A percentile compares a stretch with the other conserved stretches of the same genome.
Conservation (phyloP, 768 basidiomycete species). For the Tricholomella constricta region DNA sequence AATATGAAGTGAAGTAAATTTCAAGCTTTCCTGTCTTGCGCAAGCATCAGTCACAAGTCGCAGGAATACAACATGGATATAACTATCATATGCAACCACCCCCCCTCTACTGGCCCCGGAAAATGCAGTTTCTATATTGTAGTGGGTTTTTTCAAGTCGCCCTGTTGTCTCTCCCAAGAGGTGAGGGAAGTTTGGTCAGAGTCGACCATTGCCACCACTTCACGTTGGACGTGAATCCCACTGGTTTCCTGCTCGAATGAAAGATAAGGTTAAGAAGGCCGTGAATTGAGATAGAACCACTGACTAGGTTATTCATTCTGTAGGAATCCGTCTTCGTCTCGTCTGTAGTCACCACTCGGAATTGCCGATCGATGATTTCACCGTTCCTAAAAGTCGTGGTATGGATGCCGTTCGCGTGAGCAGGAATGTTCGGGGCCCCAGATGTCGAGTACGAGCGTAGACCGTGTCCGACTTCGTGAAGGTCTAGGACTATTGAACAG, state of each 20-base stretch:
- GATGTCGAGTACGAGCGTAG: constrained; percentile 8
- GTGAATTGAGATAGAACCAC: background rate
- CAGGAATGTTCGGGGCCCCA: background rate
- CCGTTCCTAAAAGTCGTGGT: constrained; percentile 16
- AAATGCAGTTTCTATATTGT: background rate
- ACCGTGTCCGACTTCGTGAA: constrained; percentile 11
- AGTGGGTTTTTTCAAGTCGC: constrained; percentile 4
- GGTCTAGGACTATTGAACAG: constrained; percentile 14
- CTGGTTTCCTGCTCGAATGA: constrained; percentile 6
- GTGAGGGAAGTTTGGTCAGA: constrained; percentile 12
- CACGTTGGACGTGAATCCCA: constrained; percentile 17
- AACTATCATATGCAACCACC: too few relatives aligned
- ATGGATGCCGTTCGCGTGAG: constrained; percentile 12
- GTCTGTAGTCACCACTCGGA: constrained; percentile 7
- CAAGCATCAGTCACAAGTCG: too few relatives aligned
- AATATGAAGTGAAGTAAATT: too few relatives aligned
- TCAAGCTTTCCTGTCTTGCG: too few relatives aligned
- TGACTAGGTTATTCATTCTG: constrained; percentile 15
- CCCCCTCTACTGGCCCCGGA: background rate
- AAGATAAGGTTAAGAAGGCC: background rate
- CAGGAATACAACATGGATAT: too few relatives aligned
- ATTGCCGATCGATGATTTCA: constrained; percentile 15
- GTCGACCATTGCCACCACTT: constrained; percentile 17
- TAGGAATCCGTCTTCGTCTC: constrained; percentile 15
- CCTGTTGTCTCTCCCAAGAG: constrained; percentile 13